Conservation (phyloP, 768 basidiomycete species). For the Gymnopilus dilepis region DNA sequence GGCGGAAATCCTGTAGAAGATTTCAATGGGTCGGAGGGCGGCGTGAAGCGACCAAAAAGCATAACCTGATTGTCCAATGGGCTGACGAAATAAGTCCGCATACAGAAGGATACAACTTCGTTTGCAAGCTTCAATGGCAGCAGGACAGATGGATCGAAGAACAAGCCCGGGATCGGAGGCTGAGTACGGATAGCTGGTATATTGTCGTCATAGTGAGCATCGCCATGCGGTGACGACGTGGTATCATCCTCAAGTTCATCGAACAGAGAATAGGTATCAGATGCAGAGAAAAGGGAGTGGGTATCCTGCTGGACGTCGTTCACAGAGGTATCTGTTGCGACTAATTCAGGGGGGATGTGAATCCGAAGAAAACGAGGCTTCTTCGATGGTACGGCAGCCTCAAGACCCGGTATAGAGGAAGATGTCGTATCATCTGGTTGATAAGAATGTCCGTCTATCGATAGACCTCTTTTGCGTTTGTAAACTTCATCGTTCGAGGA, state of each 20-base stretch:
- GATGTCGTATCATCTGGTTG: neutral
- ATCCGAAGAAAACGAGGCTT: conserved; percentile 22
- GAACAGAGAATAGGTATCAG: conserved; percentile 21
- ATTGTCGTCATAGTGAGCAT: neutral
- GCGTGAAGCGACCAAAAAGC: conserved; percentile 69
- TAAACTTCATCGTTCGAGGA: neutral
- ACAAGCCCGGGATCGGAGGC: conserved; percentile 70
- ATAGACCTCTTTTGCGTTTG: conserved; percentile 23
- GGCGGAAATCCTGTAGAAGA: conserved; percentile 56
- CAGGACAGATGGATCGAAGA: conserved; percentile 56
- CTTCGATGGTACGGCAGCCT: neutral
- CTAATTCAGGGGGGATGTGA: conserved; percentile 22
- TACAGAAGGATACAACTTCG: conserved; percentile 54
- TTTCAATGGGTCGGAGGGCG: conserved; percentile 13
- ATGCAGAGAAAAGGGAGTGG: neutral
- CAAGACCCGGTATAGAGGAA: neutral
- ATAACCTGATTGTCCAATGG: conserved; percentile 77
- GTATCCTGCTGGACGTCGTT: neutral
- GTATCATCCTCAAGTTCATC: conserved; percentile 14
- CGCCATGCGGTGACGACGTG: neutral
- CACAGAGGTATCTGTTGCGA: conserved; percentile 15
- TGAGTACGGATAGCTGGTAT: conserved; percentile 39
- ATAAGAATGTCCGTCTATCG: conserved; percentile 4
- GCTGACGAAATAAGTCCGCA: conserved; percentile 57
- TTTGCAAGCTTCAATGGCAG: conserved; percentile 59